A percentile compares a stretch with the other conserved stretches of the same genome.
These are phyloP conservation scores for Neurospora sp. DNA, from an alignment of 495 filamentous ascomycete genomes.

Conservation along the genomic window DNA sequence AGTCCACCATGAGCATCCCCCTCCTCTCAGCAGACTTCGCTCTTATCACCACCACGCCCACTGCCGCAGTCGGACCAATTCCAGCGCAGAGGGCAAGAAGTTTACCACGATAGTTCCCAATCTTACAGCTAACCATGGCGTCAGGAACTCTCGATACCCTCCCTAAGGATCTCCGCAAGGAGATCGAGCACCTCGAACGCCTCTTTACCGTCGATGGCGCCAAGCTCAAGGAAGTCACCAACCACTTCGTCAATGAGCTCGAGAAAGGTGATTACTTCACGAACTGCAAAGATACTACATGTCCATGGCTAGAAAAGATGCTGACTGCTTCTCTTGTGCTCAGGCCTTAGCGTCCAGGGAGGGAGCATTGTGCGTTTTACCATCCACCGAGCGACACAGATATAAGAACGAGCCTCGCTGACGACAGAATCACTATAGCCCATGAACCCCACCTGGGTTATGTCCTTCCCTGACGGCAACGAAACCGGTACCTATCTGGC, in stretches of 20 bases:
- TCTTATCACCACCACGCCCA: slow-evolving; percentile 8
- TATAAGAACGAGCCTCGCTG: slow-evolving; percentile 1
- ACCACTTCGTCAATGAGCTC: slow-evolving; percentile 82
- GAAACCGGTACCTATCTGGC: slow-evolving; percentile 89
- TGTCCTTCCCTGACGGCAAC: slow-evolving; percentile 81
- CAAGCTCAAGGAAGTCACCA: slow-evolving; percentile 81
- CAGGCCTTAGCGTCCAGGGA: slow-evolving; percentile 76
- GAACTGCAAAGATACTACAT: neutral
- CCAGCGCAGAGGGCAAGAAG: slow-evolving; percentile 19
- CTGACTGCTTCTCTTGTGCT: neutral
- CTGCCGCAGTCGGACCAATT: slow-evolving; percentile 2
- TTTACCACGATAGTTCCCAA: slow-evolving; percentile 1
- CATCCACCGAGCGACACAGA: neutral
- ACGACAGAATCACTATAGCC: slow-evolving; percentile 45
- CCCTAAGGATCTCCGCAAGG: slow-evolving; percentile 71
- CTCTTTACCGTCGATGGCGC: slow-evolving; percentile 66
- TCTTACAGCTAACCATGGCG: slow-evolving; percentile 17
- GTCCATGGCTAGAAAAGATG: neutral
- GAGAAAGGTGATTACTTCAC: slow-evolving; percentile 53
- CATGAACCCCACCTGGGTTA: slow-evolving; percentile 99
- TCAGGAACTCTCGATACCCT: slow-evolving; percentile 38
- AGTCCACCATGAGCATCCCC: slow-evolving; percentile 5
- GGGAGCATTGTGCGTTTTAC: slow-evolving; percentile 75
- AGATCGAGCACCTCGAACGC: slow-evolving; percentile 82
- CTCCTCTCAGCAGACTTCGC: slow-evolving; percentile 6